A percentile compares a stretch with the other conserved stretches of the same genome.
Conservation (phyloP, 257 asterid genomes). For the Gynochthodes officinalis region DNA sequence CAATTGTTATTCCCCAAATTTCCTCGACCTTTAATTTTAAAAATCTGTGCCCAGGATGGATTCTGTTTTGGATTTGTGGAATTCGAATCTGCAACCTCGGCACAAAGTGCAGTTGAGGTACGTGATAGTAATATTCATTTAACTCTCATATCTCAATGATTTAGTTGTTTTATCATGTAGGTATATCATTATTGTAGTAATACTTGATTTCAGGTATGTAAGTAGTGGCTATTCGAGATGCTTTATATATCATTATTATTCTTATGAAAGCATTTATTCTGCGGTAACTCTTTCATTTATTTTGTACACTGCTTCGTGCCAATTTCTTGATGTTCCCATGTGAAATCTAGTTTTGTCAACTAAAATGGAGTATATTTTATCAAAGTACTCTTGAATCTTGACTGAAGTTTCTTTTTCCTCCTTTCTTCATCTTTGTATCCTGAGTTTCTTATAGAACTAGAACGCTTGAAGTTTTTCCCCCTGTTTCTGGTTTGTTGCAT, state of each 20-base stretch:
- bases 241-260: neutral
- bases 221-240: neutral
- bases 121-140: neutral
- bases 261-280: neutral
- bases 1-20: neutral
- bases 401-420: neutral
- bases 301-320: neutral
- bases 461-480: neutral
- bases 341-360: neutral
- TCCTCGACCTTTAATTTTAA: conserved; percentile 13
- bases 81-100: conserved; percentile 53
- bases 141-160: neutral
- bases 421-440: neutral
- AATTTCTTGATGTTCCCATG: neutral
- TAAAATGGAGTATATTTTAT: too few relatives aligned
- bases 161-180: neutral
- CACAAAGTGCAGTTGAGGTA: conserved; percentile 63
- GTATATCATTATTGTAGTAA: neutral
- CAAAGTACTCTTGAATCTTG: too few relatives aligned
- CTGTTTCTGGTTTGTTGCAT: neutral
- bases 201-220: neutral
- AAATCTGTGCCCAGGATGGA: conserved; percentile 47
- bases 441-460: neutral
- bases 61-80: conserved; percentile 71
- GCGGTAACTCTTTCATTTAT: neutral